Evolutionary conservation across 805 yeast species (phyloP).

Genomic region (Starmerella apis): DNA sequence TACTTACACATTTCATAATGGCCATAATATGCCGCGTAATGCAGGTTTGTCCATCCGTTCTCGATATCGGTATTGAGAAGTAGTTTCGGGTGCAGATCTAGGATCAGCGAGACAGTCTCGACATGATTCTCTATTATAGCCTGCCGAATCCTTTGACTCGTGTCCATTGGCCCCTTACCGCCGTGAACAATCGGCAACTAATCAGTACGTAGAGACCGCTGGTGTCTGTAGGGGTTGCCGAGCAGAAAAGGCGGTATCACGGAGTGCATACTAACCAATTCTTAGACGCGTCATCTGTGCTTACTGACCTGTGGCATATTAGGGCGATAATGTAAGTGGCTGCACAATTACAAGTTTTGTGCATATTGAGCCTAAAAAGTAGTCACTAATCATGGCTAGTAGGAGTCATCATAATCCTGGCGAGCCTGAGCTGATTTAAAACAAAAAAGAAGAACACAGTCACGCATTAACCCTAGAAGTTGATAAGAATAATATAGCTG

Average conservation of each 20-base stretch:
- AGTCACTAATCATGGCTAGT: too few relatives aligned
- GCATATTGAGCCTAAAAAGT: too few relatives aligned
- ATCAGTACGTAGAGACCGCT: background rate
- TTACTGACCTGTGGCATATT: background rate
- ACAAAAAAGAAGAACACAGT: too few relatives aligned
- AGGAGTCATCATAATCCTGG: too few relatives aligned
- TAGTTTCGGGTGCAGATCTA: slow-evolving; percentile 59
- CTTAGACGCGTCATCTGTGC: background rate
- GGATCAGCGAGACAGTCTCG: slow-evolving; percentile 51
- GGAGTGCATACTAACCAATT: background rate
- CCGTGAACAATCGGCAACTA: background rate
- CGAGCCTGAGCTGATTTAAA: too few relatives aligned
- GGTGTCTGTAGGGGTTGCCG: too few relatives aligned
- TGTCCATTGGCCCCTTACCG: slow-evolving; percentile 40
- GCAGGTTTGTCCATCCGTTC: slow-evolving; percentile 76
- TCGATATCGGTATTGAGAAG: slow-evolving; percentile 56
- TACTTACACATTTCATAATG: slow-evolving; percentile 53
- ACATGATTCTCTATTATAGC: slow-evolving; percentile 56
- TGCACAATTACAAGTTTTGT: background rate
- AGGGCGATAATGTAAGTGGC: too few relatives aligned
- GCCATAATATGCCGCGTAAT: slow-evolving; percentile 69
- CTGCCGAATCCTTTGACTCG: slow-evolving; percentile 52
- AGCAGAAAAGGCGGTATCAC: background rate
- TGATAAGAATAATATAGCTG: too few relatives aligned
- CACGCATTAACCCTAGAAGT: too few relatives aligned